Evolutionary conservation across 2,329 filamentous ascomycete genomes (phyloP), one percentile per base, ranked within the genome.

Genomic region (Colletotrichum sojae): DNA sequence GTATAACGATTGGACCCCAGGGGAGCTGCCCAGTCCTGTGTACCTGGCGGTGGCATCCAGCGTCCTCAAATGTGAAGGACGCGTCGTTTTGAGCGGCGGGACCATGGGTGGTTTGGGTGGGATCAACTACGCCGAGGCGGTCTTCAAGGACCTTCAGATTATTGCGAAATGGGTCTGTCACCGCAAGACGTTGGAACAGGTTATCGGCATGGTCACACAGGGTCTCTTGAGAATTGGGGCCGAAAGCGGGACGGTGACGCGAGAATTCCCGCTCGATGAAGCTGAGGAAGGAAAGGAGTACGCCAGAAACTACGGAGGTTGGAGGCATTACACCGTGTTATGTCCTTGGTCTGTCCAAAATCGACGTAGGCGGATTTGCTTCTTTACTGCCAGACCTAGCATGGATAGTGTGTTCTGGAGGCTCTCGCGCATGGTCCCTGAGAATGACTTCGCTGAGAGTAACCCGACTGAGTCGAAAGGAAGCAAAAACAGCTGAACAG

Each of bases 1-100:
- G 3, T 63, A 45, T 36, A 63, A 63, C 36, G 49, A 63, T 22
- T 63, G 49, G 59, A 54, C 59, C 15, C 51, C 59, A 0, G 59
- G 46, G 22, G 59, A 36, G 16, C 8, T 15, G 1, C 10, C 39
- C 4, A 31, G 12, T 6, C 15, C 59, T 16, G 20, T 51, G 10
- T 59, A 49, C 25, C 25, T 59, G 8, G 45, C 10, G 15, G n/a
- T 45, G 15, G 56, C 43, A 8, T 49, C 56, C 1, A 25, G 45
- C 6, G 22, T 22, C 5, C 25, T 59, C 3, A 49, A 59, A 27
- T 39, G 31, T 13, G 16, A 39, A 16, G 43, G 56, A 3, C 56
- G 45, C 12, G 20, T 59, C 2, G 45, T 59, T 16, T 27, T 59
- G 1, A 59, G 56, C 13, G 56, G 56, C 18, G 43, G 25, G 9